These are phyloP conservation scores for Acanthamoeba castellanii DNA, from an alignment of 208 protist species.

Conservation along the genomic window DNA sequence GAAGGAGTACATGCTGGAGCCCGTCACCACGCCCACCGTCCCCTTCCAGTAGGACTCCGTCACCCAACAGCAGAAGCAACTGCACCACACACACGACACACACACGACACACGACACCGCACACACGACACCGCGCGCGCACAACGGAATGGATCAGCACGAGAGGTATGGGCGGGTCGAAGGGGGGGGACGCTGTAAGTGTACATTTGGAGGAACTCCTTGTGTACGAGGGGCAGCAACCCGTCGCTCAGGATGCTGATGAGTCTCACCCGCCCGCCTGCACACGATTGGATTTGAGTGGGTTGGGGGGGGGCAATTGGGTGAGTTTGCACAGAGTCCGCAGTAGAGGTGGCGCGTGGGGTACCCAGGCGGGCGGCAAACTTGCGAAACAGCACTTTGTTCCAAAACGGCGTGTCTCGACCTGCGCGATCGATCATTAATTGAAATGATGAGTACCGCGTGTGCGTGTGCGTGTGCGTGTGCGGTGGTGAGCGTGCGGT, in stretches of 20 bases:
- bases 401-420: slow-evolving; percentile 62
- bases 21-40: slow-evolving; percentile 26
- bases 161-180: not conserved
- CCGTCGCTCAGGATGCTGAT: slow-evolving; percentile 61
- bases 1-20: slow-evolving; percentile 38
- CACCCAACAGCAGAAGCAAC: slow-evolving; percentile 83
- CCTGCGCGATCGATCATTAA: not conserved
- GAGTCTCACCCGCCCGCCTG: slow-evolving; percentile 43
- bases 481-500: no score
- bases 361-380: slow-evolving; percentile 44
- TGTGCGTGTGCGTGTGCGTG: no score
- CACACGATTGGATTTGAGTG: not conserved
- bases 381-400: slow-evolving; percentile 44
- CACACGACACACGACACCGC: not conserved
- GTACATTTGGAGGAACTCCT: slow-evolving; percentile 73
- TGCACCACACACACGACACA: not conserved
- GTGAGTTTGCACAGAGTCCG: no score
- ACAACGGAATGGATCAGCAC: not conserved
- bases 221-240: slow-evolving; percentile 53
- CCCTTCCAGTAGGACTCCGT: slow-evolving; percentile 84
- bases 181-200: not conserved
- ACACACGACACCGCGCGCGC: no score
- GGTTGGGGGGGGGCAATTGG: no score
- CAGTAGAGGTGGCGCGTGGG: no score
- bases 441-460: not conserved